Evolutionary conservation across 2,329 filamentous ascomycete genomes (phyloP), one percentile per base, ranked within the genome.

Genomic region (Pseudocercospora pini-densiflorae): DNA sequence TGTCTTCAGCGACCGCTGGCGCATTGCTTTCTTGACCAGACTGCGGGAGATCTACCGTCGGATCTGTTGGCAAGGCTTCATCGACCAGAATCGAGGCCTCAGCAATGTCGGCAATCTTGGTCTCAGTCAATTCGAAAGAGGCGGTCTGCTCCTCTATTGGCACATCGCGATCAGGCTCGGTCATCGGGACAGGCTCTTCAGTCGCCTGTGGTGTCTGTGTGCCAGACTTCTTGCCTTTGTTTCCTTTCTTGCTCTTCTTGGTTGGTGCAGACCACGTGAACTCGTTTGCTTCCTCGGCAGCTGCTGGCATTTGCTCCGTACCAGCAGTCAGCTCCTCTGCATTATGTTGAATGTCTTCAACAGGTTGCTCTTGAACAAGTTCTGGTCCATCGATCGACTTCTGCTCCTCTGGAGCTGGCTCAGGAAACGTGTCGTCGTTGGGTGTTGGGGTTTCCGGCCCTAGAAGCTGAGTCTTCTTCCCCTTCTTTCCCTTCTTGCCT

Each of bases 201-300:
- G 29, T 8, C 29, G 40, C 40, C 40, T 43, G 40, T 19, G 51
- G 31, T 7, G 61, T 63, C 36, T 63, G 47, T 29, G 49, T 33
- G 10, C 33, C 53, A 9, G 36, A 57, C 59, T 61, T 47, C 14
- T 54, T 43, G 16, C 40, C 45, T 19, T 60, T 59, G 29, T 59
- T 59, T 23, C 55, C 54, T 19, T 63, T 66, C 71, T 72, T 74
- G 19, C 61, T 60, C 62, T 66, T 70, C 63, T 64, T 23, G 5
- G 21, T n/a, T 14, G 65, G 40, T 19, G 40, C 40, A 43, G 40
- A 43, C 40, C 40, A 43, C 19, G 40, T 43, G 40, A 43, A 43
- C 7, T 43, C 40, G 40, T 43, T 16, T 19, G 40, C 16, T 19
- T n/a, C 40, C 8, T 43, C 40, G 16, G 40, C 40, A 43, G 40